Evolutionary conservation across 768 basidiomycete genomes (phyloP), one percentile per base, ranked within the genome.

Genomic region (Amanita polypyramis): DNA sequence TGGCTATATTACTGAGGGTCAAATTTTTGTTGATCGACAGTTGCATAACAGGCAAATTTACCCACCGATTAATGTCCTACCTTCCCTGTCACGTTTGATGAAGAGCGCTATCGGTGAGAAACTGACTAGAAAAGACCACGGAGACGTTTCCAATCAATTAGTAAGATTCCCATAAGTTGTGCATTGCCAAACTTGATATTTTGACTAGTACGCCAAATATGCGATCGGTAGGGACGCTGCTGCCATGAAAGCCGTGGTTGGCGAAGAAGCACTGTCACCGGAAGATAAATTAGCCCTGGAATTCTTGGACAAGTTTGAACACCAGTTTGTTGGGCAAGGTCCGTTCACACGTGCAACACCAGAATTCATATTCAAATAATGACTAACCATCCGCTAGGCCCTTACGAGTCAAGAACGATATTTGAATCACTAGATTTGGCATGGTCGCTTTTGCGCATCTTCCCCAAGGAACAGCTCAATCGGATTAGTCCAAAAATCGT

Each of bases 21-120:
- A 99, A 70, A 96, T 99, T 70, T 95, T 85, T 65, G 88, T 99
- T 60, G 96, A 99, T 73, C 85, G 96, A 54, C 91, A 96, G 65
- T 72, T 99, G 64, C 75, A 96, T 76, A 97, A 99, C 73, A 75
- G 86, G 58, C 91, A 93, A 66, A 94, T 98, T 63, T 98, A 97
- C 70, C 96, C 96, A 30, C 96, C 96, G 43, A 98, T 99, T 75
- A 99, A 99, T 70, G 95, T 99, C 51, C 75, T 99, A 40, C 96
- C 96, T 52, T 98, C 96, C 54, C 76, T 99, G 61, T 98, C 96
- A 57, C 93, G 96, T 67, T 71, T 99, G 64, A 99, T 99, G 96
- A 99, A 99, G 82, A 91, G 87, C 58, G 96, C 96, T 55, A 97
- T 98, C 66, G 96, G 96, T 55, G 95, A 97, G 70, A 80, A 89